Evolutionary conservation across 2,329 filamentous ascomycete genomes (phyloP), one percentile per base, ranked within the genome.

Genomic region (Penicillium sp.): DNA sequence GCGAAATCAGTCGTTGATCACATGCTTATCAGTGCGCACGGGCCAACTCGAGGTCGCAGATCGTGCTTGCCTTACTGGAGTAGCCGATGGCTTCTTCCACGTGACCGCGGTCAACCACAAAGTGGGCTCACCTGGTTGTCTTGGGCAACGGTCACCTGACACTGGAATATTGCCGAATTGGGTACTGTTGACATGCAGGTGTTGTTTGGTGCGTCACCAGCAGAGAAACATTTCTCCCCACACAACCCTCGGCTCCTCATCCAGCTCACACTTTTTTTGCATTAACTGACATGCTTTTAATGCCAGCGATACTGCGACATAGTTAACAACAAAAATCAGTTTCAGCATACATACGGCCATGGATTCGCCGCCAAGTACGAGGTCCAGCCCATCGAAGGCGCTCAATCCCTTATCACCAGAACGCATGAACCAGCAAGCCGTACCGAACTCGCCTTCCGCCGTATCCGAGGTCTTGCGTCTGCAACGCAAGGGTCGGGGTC

Each of bases 381-480:
- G 70, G 65, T 70, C 72, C 48, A 75, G 73, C 61, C 67, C 66
- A 17, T 66, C 66, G 45, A 68, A 68, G 55, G 74, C 71, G 44
- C 75, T 83, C 41, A 75, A 78, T 59, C 79, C 79, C 56, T 64
- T 82, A 5, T 82, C 81, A n/a, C 79, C 80, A 26, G 79, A 82
- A 64, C 79, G 81, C 49, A 79, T 82, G 64, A 83, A 83, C 66
- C 79, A 82, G 71, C 79, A 81, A 71, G 73, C 69, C 46, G 69
- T 79, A 48, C 75, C 75, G 44, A 71, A 69, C 19, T 81, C 80
- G 1, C 79, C 79, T 8, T 78, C 78, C 6, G 58, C 77, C 31
- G 71, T 74, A 2, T 66, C 74, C 2, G 76, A 81, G 19, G 65
- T 77, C 1, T 64, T 75, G 8, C 72, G 70, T 7, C 66, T 75